Evolutionary conservation across 257 asterid genomes (phyloP).

Genomic region (Anisodus tanguticus): DNA sequence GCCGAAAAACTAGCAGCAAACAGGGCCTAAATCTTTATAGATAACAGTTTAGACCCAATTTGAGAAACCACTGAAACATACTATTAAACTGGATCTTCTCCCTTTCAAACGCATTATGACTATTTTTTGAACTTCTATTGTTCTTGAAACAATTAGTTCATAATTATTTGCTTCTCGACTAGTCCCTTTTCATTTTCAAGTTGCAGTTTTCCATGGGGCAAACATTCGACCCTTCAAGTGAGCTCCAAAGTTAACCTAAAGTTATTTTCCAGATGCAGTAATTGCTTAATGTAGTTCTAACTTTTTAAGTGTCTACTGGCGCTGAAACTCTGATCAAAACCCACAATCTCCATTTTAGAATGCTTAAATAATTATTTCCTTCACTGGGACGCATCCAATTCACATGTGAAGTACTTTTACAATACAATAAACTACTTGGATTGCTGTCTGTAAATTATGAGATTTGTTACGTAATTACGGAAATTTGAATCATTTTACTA

Average conservation of each 20-base stretch:
- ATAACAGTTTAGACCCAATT: neutral
- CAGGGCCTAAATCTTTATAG: no score
- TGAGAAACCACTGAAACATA: neutral
- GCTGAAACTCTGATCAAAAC: neutral
- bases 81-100: neutral
- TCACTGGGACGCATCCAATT: neutral
- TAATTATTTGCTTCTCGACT: neutral
- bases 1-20: no score
- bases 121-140: neutral
- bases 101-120: neutral
- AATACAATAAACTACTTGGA: slow-evolving; percentile 15
- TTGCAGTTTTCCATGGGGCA: neutral
- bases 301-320: neutral
- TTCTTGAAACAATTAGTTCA: neutral
- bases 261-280: neutral
- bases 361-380: neutral
- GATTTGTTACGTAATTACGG: neutral
- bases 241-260: neutral
- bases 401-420: slow-evolving; percentile 6
- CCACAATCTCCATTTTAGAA: neutral
- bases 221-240: neutral
- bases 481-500: no score
- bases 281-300: neutral
- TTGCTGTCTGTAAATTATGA: neutral
- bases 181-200: neutral